Evolutionary conservation across 106 monocot species (phyloP).

Genomic region (Dendrobium officinale): DNA sequence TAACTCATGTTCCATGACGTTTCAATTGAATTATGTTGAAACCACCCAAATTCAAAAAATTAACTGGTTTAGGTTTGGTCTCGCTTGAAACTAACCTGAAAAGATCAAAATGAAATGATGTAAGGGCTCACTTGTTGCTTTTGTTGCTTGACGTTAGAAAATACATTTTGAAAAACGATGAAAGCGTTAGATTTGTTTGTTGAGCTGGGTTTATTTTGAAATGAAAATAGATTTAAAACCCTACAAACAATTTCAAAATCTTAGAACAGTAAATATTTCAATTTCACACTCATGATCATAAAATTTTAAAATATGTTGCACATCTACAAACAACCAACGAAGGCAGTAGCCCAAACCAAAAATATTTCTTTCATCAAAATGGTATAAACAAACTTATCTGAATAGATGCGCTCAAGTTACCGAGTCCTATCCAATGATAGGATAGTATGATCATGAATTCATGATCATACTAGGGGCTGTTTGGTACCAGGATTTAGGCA

Average conservation of each 20-base stretch:
- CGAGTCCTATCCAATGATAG: too few relatives aligned
- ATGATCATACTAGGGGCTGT: too few relatives aligned
- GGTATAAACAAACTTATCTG: background rate
- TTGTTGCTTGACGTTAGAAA: background rate
- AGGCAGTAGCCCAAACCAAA: background rate
- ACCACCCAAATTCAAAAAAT: background rate
- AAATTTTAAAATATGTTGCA: background rate
- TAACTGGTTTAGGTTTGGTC: background rate
- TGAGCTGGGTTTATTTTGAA: background rate
- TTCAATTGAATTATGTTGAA: background rate
- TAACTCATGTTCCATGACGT: background rate
- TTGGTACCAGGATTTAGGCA: too few relatives aligned
- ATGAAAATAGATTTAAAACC: background rate
- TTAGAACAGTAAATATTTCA: background rate
- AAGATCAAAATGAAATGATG: too few relatives aligned
- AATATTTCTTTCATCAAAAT: background rate
- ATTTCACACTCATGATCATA: background rate
- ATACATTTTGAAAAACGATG: background rate
- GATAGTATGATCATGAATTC: too few relatives aligned
- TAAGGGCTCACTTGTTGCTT: too few relatives aligned
- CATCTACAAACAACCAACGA: background rate
- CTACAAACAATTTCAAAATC: background rate
- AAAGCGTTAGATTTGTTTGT: background rate
- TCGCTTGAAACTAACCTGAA: too few relatives aligned
- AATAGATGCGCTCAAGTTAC: background rate